Conservation (phyloP, 768 basidiomycete genomes). For the Russula lepida region DNA sequence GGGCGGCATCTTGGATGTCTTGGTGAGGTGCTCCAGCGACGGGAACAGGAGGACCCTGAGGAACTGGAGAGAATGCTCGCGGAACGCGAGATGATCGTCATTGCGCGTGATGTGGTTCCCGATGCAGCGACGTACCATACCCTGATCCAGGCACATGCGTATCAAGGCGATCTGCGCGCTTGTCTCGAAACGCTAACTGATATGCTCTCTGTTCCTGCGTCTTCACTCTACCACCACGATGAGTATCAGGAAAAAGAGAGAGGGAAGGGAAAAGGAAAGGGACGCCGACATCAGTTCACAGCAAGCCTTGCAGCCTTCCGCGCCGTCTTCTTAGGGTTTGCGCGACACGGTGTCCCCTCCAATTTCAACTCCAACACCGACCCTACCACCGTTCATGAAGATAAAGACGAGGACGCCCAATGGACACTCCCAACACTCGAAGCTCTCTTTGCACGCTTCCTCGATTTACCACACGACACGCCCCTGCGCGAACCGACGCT, state of each 20-base stretch:
- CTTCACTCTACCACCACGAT: conserved; percentile 19
- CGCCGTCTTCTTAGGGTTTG: conserved; percentile 68
- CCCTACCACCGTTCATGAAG: not conserved
- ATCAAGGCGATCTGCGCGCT: conserved; percentile 54
- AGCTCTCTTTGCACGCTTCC: conserved; percentile 51
- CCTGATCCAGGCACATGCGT: conserved; percentile 62
- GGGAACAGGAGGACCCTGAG: conserved; percentile 26
- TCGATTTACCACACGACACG: conserved; percentile 41
- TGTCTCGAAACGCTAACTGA: conserved; percentile 56
- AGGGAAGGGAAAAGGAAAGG: too few species aligned
- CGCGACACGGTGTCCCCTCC: conserved; percentile 40
- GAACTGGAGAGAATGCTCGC: conserved; percentile 33
- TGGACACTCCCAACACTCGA: conserved; percentile 57
- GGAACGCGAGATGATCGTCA: conserved; percentile 37
- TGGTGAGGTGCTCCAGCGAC: conserved; percentile 19
- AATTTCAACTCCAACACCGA: not conserved
- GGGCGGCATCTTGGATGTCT: too few species aligned
- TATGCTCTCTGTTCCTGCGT: conserved; percentile 39
- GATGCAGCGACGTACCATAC: conserved; percentile 59
- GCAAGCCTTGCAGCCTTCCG: conserved; percentile 45
- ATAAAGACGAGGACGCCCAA: not conserved
- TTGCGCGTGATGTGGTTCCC: conserved; percentile 40
- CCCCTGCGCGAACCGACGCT: conserved; percentile 40
- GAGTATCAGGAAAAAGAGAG: not conserved
- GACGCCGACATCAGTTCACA: conserved; percentile 31